Percentiles rank a stretch among this genome's conserved stretches.
These are phyloP conservation scores for Stephania japonica DNA, from an alignment of 164 flowering plant species.

Conservation along the genomic window DNA sequence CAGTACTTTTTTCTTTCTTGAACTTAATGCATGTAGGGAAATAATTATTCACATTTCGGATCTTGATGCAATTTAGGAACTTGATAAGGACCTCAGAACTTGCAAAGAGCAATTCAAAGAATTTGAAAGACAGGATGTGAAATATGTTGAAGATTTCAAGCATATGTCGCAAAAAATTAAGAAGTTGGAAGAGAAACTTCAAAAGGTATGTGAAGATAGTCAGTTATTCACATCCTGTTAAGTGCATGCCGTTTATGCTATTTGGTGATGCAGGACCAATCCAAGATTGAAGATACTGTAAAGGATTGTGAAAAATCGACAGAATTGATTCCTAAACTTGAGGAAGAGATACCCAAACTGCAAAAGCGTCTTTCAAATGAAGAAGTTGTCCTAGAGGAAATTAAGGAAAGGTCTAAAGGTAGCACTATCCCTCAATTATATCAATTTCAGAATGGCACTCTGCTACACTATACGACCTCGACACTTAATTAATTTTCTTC, in stretches of 20 bases:
- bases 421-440: background rate
- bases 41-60: background rate
- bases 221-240: background rate
- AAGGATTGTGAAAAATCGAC: constrained; percentile 59
- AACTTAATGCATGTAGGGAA: background rate
- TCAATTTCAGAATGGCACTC: background rate
- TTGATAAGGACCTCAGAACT: constrained; percentile 46
- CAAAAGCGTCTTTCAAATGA: constrained; percentile 52
- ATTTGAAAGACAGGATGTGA: constrained; percentile 93
- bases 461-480: background rate
- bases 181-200: constrained; percentile 78
- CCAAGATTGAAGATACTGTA: constrained; percentile 45
- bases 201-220: constrained; percentile 40
- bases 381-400: constrained; percentile 70
- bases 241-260: constrained; percentile 8
- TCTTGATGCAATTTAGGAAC: constrained; percentile 41
- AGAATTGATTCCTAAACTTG: constrained; percentile 66
- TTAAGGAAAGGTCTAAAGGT: constrained; percentile 83
- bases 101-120: constrained; percentile 87
- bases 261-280: constrained; percentile 49
- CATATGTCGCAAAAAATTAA: constrained; percentile 79
- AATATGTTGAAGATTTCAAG: constrained; percentile 76
- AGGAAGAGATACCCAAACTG: constrained; percentile 60
- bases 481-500: background rate
- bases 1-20: background rate